Evolutionary conservation across 148 eudicot species (phyloP).

Genomic region (Diospyros kaki): DNA sequence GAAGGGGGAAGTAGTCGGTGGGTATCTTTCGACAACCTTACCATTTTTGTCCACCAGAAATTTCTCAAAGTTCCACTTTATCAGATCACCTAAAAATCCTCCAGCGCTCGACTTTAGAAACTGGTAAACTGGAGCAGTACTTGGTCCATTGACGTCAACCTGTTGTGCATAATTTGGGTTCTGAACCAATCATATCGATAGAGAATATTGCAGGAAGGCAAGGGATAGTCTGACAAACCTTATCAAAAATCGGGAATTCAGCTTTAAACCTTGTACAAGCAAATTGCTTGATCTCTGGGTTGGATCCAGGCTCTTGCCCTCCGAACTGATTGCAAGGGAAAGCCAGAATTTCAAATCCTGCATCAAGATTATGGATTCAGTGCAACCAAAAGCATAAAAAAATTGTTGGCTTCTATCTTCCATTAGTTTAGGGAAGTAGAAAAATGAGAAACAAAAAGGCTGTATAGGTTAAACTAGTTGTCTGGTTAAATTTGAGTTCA

Average conservation of each 20-base stretch:
- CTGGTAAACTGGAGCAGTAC: constrained; percentile 82
- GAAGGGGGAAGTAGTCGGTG: constrained; percentile 86
- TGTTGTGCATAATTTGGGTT: constrained; percentile 22
- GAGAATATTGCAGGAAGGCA: not conserved
- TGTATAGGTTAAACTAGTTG: not conserved
- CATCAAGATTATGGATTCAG: constrained; percentile 6
- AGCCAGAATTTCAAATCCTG: constrained; percentile 91
- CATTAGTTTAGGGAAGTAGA: not conserved
- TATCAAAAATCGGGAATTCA: constrained; percentile 88
- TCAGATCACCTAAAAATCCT: constrained; percentile 77
- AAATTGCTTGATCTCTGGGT: constrained; percentile 75
- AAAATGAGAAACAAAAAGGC: not conserved
- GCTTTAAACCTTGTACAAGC: constrained; percentile 90
- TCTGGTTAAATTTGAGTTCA: not conserved
- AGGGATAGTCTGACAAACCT: constrained; percentile 36
- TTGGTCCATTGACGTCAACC: constrained; percentile 95
- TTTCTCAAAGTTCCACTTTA: constrained; percentile 97
- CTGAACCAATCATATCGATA: not conserved
- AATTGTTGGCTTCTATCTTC: not conserved
- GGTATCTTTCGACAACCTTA: constrained; percentile 81
- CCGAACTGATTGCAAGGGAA: constrained; percentile 99
- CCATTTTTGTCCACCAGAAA: constrained; percentile 89
- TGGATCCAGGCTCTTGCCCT: constrained; percentile 91
- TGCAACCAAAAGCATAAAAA: not conserved
- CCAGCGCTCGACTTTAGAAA: constrained; percentile 80